Conservation (phyloP, 257 asterid genomes). For the Linderniella brevidens region DNA sequence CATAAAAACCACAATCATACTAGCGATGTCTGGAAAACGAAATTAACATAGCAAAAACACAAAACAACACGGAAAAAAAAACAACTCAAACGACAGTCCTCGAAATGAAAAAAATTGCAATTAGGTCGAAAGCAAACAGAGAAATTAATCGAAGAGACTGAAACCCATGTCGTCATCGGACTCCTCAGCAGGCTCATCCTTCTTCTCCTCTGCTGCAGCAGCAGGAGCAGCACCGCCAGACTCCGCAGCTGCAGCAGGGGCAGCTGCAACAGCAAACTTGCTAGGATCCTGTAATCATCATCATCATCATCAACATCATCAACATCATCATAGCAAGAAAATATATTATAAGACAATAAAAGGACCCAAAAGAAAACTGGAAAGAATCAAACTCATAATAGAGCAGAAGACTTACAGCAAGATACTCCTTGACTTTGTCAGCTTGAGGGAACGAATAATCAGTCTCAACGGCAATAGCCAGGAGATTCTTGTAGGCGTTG, state of each 20-base stretch:
- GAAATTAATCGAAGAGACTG: conserved; percentile 48
- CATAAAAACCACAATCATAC: no score
- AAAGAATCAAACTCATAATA: conserved; percentile 8
- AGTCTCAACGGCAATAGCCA: conserved; percentile 56
- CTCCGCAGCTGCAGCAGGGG: conserved; percentile 34
- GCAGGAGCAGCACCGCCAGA: conserved; percentile 30
- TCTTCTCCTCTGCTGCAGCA: conserved; percentile 52
- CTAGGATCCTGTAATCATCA: conserved; percentile 42
- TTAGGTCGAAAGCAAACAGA: background rate
- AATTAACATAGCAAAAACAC: no score
- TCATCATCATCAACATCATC: background rate
- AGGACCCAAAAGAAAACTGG: no score
- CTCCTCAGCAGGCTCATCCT: conserved; percentile 59
- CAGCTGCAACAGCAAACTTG: conserved; percentile 57
- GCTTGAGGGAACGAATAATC: conserved; percentile 86
- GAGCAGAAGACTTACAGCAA: conserved; percentile 30
- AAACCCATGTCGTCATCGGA: conserved; percentile 84
- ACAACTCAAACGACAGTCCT: no score
- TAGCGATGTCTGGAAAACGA: no score
- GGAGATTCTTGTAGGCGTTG: conserved; percentile 64
- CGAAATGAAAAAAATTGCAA: no score
- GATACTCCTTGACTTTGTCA: conserved; percentile 80
- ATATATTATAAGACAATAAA: no score
- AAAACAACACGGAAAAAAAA: no score
- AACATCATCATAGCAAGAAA: no score